Conservation (phyloP, 2,329 filamentous ascomycete species). For the Trichothecium sympodiale region DNA sequence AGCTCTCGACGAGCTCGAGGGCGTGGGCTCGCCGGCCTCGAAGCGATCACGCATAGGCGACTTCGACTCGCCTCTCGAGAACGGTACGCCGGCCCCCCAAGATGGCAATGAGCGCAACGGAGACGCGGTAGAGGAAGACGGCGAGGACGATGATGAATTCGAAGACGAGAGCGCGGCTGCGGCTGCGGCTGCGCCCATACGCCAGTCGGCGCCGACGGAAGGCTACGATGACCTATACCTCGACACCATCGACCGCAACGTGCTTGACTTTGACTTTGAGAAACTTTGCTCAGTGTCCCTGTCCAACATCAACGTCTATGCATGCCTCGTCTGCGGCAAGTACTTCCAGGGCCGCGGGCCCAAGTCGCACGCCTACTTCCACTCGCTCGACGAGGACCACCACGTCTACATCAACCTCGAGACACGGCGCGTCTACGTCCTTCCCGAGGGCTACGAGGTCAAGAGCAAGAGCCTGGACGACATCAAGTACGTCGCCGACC, state of each 20-base stretch:
- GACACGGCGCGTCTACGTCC: slow-evolving; percentile 78
- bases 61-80: slow-evolving; percentile 24
- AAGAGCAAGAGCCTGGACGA: slow-evolving; percentile 90
- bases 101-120: slow-evolving; percentile 19
- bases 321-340: slow-evolving; percentile 92
- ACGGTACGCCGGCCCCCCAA: slow-evolving; percentile 18
- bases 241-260: slow-evolving; percentile 86
- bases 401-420: slow-evolving; percentile 99
- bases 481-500: slow-evolving; percentile 96
- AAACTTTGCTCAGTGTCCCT: slow-evolving; percentile 94
- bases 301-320: slow-evolving; percentile 98
- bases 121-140: slow-evolving; percentile 13
- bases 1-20: slow-evolving; percentile 44
- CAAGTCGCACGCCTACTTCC: slow-evolving; percentile 94
- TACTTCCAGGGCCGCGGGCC: slow-evolving; percentile 92
- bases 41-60: slow-evolving; percentile 46
- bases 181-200: slow-evolving; percentile 33
- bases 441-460: slow-evolving; percentile 96
- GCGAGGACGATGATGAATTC: slow-evolving; percentile 25
- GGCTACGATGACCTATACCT: slow-evolving; percentile 95
- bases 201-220: slow-evolving; percentile 69
- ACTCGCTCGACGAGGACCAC: slow-evolving; percentile 87
- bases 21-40: slow-evolving; percentile 44
- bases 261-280: slow-evolving; percentile 97
- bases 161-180: slow-evolving; percentile 28